phyloP scores from a whole-genome alignment of 768 basidiomycete species.

The Serendipita sp. region DNA sequence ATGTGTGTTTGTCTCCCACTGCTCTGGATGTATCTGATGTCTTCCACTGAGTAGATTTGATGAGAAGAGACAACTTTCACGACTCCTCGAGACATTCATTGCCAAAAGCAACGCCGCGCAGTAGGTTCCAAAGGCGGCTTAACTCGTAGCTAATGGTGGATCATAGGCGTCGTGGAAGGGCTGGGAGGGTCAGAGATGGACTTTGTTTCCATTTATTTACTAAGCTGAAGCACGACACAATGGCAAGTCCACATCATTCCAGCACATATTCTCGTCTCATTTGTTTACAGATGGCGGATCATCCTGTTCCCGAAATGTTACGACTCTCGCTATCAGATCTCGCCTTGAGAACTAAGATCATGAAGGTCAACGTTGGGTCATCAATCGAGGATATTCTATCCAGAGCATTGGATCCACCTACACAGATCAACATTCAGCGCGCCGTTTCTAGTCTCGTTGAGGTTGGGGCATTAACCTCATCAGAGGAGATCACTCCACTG shows the following conservation, averaged over 20 bases:
- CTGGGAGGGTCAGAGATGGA: conserved; percentile 79
- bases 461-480: conserved; percentile 68
- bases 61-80: conserved; percentile 90
- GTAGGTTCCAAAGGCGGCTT: background rate
- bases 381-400: conserved; percentile 84
- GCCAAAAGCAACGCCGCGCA: conserved; percentile 85
- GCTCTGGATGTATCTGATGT: background rate
- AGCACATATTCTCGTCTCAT: background rate
- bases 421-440: conserved; percentile 70
- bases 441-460: conserved; percentile 86
- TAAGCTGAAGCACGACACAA: conserved; percentile 64
- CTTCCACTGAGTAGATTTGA: conserved; percentile 35
- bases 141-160: background rate
- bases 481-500: conserved; percentile 90
- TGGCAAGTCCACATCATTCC: conserved; percentile 25
- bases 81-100: conserved; percentile 80
- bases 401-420: conserved; percentile 78
- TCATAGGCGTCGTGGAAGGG: conserved; percentile 51
- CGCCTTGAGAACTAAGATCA: conserved; percentile 80
- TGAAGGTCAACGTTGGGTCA: conserved; percentile 69
- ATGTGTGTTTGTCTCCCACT: conserved; percentile 25
- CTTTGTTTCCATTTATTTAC: conserved; percentile 95
- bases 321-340: conserved; percentile 84
- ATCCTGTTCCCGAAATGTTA: conserved; percentile 90
- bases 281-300: conserved; percentile 56